Base-by-base conservation (phyloP, 257 asterid species). In the Echites panduratus region DNA sequence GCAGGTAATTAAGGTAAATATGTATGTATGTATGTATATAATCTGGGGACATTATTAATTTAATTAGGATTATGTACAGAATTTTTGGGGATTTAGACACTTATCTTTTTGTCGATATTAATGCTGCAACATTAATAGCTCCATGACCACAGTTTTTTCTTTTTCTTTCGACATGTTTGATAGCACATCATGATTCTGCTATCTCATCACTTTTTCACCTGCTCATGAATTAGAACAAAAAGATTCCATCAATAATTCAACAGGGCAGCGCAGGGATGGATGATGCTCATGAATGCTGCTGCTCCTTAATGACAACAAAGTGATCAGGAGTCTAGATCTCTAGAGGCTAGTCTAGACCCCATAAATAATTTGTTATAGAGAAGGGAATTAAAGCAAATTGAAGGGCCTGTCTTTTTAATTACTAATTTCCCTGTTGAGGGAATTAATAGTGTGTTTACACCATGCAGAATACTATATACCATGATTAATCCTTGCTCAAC, bases 191-290 rank as follows among this genome's bases (percentile, higher is more conserved):
- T 77, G 70, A 80, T 80, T 59, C 69, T 66, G 68, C 70, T 43
- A 66, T 29, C 24, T 54, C 57, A 27, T 63, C 2, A 70, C 32
- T 67, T 76, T 69, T 77, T 68, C 58, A 48, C 49, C 66, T 56
- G 69, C 38, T n/a, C n/a, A 54, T 70, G 69, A 81, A 77, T n/a
- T n/a, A n/a, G 57, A 77, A 77, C 61, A 75, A 40, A 81, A 77
- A 20, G 78, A 66, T 66, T 74, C 77, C 70, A 67, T 68, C 71
- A 41, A 74, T 77, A 66, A 66, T 78, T 78, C 77, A 61, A 14
- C 72, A 27, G 61, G 71, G 59, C 35, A 62, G 75, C n/a, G n/a
- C n/a, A n/a, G n/a, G n/a, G n/a, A n/a, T n/a, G n/a, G n/a, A n/a
- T n/a, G n/a, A n/a, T n/a, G n/a, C n/a, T n/a, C n/a, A n/a, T n/a